Percentiles rank a stretch among this genome's conserved stretches.
Conservation (phyloP, 108 stramenopile species). For the Stephanodiscus triporus region DNA sequence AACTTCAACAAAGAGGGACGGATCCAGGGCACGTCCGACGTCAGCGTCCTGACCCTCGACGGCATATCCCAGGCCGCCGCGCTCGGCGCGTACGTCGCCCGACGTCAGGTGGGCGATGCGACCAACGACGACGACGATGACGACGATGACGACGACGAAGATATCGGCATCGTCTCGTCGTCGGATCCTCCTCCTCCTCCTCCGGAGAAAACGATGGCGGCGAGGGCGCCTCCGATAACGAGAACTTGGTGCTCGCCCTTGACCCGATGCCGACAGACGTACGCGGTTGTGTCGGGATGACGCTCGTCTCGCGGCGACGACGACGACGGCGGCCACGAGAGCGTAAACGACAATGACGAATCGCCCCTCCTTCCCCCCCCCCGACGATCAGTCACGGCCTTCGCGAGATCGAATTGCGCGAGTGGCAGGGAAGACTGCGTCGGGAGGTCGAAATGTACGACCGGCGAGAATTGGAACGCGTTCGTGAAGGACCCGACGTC, state of each 20-base stretch:
- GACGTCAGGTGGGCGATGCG: constrained; percentile 3
- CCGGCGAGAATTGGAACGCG: constrained; percentile 23
- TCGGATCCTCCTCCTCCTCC: no score
- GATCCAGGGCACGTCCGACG: constrained; percentile 44
- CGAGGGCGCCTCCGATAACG: constrained; percentile 17
- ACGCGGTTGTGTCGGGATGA: constrained; percentile 9
- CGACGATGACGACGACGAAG: background rate
- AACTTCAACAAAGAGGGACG: constrained; percentile 44
- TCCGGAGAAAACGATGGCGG: no score
- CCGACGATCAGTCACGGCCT: constrained; percentile 38
- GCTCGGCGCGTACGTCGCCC: constrained; percentile 32
- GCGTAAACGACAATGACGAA: no score
- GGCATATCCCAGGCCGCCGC: constrained; percentile 35
- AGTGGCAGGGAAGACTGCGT: constrained; percentile 45
- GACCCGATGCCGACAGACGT: constrained; percentile 44
- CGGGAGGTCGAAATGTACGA: constrained; percentile 26
- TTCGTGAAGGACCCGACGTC: constrained; percentile 23
- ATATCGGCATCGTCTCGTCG: no score
- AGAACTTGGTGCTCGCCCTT: constrained; percentile 44
- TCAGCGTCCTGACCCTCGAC: constrained; percentile 19
- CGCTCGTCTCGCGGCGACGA: background rate
- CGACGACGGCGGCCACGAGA: background rate
- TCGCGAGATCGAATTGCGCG: constrained; percentile 38
- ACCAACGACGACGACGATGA: background rate
- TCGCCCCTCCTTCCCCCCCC: constrained; percentile 18